A percentile compares a stretch with the other conserved stretches of the same genome.
These are phyloP conservation scores for Paxillus rubicundulus DNA, from an alignment of 768 basidiomycete species.

Conservation along the genomic window DNA sequence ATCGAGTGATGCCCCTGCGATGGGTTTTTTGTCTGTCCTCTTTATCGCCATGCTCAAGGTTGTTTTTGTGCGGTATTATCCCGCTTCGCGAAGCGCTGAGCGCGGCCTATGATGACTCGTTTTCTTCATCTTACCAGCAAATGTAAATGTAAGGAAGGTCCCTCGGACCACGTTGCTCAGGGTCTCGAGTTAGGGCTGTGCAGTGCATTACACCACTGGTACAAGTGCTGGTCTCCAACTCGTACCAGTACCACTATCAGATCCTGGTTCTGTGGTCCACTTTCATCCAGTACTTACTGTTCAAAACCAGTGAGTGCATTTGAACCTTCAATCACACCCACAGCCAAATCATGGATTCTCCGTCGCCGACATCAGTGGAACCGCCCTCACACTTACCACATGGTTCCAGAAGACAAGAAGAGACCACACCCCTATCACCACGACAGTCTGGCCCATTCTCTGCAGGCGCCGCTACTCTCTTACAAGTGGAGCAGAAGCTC, in stretches of 20 bases:
- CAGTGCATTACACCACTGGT: too few relatives aligned
- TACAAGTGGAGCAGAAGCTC: constrained; percentile 36
- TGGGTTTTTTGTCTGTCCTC: background rate
- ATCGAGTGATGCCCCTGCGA: constrained; percentile 10
- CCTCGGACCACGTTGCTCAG: too few relatives aligned
- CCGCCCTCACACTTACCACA: background rate
- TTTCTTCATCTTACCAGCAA: too few relatives aligned
- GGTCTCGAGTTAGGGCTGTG: too few relatives aligned
- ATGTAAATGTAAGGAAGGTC: too few relatives aligned
- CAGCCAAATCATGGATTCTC: constrained; percentile 13
- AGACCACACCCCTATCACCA: background rate
- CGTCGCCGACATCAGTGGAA: constrained; percentile 12
- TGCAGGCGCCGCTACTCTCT: constrained; percentile 26
- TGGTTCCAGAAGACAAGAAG: constrained; percentile 2
- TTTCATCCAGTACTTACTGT: background rate
- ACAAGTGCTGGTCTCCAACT: too few relatives aligned
- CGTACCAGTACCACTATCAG: too few relatives aligned
- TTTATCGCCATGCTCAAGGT: background rate
- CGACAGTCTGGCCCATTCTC: constrained; percentile 11
- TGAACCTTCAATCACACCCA: background rate
- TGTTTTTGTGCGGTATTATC: background rate
- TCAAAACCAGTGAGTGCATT: constrained; percentile 8
- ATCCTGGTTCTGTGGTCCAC: too few relatives aligned
- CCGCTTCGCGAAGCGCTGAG: too few relatives aligned
- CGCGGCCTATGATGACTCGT: too few relatives aligned